Evolutionary conservation across 2,329 filamentous ascomycete species (phyloP).

Genomic region (Stachybotrys chlorohalonatus): DNA sequence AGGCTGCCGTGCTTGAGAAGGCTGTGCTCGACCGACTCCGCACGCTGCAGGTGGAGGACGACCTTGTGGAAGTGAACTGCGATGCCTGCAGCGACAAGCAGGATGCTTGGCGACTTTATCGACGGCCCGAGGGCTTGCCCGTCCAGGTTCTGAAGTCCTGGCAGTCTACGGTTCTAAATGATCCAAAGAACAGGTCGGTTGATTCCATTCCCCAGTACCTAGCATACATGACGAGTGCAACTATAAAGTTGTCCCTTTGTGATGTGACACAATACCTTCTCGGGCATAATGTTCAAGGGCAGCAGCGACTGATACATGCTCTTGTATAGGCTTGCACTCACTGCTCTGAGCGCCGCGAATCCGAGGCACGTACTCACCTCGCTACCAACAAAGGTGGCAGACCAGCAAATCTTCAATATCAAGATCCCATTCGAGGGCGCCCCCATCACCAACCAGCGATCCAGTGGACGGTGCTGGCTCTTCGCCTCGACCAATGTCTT

Average conservation of each 20-base stretch:
- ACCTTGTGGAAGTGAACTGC: slow-evolving; percentile 46
- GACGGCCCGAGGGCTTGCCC: slow-evolving; percentile 37
- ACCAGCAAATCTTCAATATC: slow-evolving; percentile 76
- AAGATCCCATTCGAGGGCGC: slow-evolving; percentile 73
- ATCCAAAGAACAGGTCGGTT: slow-evolving; percentile 55
- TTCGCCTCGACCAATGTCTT: slow-evolving; percentile 91
- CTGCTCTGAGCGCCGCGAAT: slow-evolving; percentile 60
- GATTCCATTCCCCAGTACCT: neutral
- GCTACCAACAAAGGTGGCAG: slow-evolving; percentile 50
- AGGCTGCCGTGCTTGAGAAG: slow-evolving; percentile 27
- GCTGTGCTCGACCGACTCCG: slow-evolving; percentile 34
- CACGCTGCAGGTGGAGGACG: slow-evolving; percentile 36
- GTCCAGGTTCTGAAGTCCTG: slow-evolving; percentile 43
- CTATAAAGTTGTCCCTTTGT: too few relatives aligned
- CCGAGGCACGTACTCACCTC: slow-evolving; percentile 58
- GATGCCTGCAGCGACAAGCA: slow-evolving; percentile 23
- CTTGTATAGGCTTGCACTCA: slow-evolving; percentile 56
- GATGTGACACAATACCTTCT: too few relatives aligned
- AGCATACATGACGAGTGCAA: too few relatives aligned
- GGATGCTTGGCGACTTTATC: slow-evolving; percentile 4
- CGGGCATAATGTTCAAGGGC: too few relatives aligned
- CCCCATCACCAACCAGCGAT: slow-evolving; percentile 77
- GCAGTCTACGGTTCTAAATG: slow-evolving; percentile 52
- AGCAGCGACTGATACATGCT: too few relatives aligned
- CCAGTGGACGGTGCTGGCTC: slow-evolving; percentile 81